Conservation (phyloP, 768 basidiomycete genomes). For the Suillus luteus region DNA sequence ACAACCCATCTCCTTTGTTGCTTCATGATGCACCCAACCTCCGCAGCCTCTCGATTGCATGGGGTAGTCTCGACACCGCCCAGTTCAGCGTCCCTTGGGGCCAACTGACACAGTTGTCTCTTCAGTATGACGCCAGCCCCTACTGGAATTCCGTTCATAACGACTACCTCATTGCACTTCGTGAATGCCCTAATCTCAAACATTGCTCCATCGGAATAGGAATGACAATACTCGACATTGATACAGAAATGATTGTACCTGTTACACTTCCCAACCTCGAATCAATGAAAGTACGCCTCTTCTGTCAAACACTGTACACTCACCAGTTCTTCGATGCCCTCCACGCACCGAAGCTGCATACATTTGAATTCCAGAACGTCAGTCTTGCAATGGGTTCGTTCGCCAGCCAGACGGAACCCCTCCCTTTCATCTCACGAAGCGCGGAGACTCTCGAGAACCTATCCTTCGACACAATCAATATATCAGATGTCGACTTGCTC, state of each 20-base stretch:
- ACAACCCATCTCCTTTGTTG: slow-evolving; percentile 27
- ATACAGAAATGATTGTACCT: slow-evolving; percentile 18
- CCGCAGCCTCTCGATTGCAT: slow-evolving; percentile 30
- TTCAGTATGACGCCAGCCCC: slow-evolving; percentile 30
- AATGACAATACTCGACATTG: slow-evolving; percentile 17
- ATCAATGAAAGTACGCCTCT: slow-evolving; percentile 29
- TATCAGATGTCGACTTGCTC: slow-evolving; percentile 22
- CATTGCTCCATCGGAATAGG: slow-evolving; percentile 32
- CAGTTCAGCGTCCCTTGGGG: slow-evolving; percentile 31
- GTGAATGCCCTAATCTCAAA: slow-evolving; percentile 29
- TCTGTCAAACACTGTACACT: slow-evolving; percentile 31
- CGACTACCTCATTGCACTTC: slow-evolving; percentile 29
- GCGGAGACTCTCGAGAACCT: slow-evolving; percentile 32
- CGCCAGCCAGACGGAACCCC: slow-evolving; percentile 28
- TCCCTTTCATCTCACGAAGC: slow-evolving; percentile 29
- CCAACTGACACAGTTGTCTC: slow-evolving; percentile 30
- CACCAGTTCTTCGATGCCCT: slow-evolving; percentile 28
- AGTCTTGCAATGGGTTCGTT: slow-evolving; percentile 31
- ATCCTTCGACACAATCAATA: slow-evolving; percentile 25
- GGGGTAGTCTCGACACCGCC: slow-evolving; percentile 29
- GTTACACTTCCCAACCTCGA: slow-evolving; percentile 32
- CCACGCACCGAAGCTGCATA: slow-evolving; percentile 26
- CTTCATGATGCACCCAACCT: slow-evolving; percentile 31
- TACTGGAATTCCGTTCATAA: slow-evolving; percentile 33
- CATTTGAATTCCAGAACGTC: slow-evolving; percentile 31